phyloP scores from a whole-genome alignment of 495 filamentous ascomycete species.

The Podospora pseudopauciseta region DNA sequence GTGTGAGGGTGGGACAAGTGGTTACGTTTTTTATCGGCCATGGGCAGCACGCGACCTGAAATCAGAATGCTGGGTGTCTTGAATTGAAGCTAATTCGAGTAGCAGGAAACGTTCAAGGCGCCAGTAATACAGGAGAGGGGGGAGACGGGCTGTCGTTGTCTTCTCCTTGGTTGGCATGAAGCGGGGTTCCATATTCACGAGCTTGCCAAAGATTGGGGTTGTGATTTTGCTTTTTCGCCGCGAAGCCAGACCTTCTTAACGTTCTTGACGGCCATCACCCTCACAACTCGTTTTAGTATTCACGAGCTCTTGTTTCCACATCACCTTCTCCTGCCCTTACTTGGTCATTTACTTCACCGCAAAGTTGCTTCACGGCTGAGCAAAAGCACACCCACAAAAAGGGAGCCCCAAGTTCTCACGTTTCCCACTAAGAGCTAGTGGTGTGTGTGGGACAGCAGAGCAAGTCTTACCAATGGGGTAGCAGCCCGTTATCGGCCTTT shows the following conservation, averaged over 20 bases:
- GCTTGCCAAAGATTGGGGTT: neutral
- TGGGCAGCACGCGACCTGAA: neutral
- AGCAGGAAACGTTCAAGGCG: neutral
- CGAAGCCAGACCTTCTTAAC: too few species aligned
- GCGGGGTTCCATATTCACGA: neutral
- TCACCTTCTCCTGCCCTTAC: too few species aligned
- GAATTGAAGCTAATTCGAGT: neutral
- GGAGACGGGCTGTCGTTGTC: neutral
- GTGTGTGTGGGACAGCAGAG: neutral
- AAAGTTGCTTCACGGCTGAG: neutral
- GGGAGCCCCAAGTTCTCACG: neutral
- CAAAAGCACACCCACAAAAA: neutral
- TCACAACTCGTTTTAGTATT: too few species aligned
- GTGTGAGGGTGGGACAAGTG: neutral
- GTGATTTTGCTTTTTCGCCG: too few species aligned
- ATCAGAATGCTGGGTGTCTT: neutral
- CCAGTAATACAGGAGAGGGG: neutral
- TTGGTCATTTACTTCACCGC: too few species aligned
- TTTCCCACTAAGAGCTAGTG: neutral
- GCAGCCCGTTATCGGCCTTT: neutral
- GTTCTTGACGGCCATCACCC: too few species aligned
- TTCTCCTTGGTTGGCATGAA: neutral
- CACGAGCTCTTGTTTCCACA: too few species aligned
- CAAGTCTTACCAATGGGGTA: neutral
- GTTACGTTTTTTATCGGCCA: neutral